These are phyloP conservation scores for Tetrahymena borealis DNA, from an alignment of 73 alveolate species.

Conservation along the genomic window DNA sequence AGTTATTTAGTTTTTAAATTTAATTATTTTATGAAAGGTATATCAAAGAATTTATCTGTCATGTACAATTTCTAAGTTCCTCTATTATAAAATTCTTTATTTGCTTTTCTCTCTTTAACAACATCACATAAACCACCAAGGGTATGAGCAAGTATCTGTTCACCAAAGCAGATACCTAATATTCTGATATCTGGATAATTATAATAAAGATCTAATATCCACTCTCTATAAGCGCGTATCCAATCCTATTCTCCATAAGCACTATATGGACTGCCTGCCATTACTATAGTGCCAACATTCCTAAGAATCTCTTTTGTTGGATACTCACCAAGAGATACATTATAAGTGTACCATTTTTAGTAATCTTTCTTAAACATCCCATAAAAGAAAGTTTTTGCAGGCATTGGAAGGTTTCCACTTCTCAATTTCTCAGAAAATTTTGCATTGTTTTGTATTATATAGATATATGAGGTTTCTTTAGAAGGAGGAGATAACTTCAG, in stretches of 20 bases:
- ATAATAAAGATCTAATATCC: neutral
- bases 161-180: neutral
- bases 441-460: neutral
- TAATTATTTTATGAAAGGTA: neutral
- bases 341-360: neutral
- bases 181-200: neutral
- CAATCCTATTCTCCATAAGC: neutral
- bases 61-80: neutral
- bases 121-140: neutral
- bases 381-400: neutral
- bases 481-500: neutral
- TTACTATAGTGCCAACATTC: neutral
- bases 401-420: neutral
- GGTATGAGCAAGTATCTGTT: neutral
- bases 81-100: neutral
- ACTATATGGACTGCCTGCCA: neutral
- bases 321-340: neutral
- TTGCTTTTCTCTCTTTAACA: neutral
- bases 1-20: neutral
- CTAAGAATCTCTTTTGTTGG: neutral
- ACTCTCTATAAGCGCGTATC: neutral
- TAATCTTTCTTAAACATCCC: neutral
- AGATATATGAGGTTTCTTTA: neutral
- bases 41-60: neutral
- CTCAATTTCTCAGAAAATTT: neutral